A percentile compares a stretch with the other conserved stretches of the same genome.
These are phyloP conservation scores for Suillus alpinus DNA, from an alignment of 768 basidiomycete species.

Conservation along the genomic window DNA sequence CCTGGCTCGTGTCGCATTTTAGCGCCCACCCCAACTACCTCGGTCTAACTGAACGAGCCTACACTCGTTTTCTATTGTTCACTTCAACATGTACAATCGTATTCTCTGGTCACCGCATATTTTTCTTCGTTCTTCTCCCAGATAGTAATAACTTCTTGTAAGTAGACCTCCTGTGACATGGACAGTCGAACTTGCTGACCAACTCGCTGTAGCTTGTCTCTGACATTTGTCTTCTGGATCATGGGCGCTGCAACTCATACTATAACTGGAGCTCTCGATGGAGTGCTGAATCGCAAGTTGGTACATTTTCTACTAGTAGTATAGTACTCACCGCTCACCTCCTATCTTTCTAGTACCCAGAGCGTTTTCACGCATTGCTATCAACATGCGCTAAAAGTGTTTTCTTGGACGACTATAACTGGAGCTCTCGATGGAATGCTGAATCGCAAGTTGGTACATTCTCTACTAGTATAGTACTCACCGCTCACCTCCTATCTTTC, in stretches of 20 bases:
- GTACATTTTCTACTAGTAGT: no score
- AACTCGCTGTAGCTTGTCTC: constrained; percentile 41
- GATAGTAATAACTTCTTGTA: constrained; percentile 57
- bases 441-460: constrained; percentile 56
- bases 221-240: constrained; percentile 82
- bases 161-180: constrained; percentile 25
- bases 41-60: constrained; percentile 48
- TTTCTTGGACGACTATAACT: constrained; percentile 39
- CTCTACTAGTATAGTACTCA: not conserved
- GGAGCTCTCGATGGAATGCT: constrained; percentile 64
- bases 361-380: no score
- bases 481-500: not conserved
- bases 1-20: constrained; percentile 67
- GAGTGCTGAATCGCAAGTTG: no score
- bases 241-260: constrained; percentile 57
- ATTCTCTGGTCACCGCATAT: constrained; percentile 47
- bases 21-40: constrained; percentile 53
- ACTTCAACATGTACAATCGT: constrained; percentile 69
- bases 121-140: constrained; percentile 53
- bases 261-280: no score
- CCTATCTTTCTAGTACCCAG: no score
- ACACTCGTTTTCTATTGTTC: constrained; percentile 68
- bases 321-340: no score
- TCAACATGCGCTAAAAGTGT: no score
- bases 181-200: not conserved